These are phyloP conservation scores for Durio zibethinus DNA, from an alignment of 345 rosid species.

Conservation along the genomic window DNA sequence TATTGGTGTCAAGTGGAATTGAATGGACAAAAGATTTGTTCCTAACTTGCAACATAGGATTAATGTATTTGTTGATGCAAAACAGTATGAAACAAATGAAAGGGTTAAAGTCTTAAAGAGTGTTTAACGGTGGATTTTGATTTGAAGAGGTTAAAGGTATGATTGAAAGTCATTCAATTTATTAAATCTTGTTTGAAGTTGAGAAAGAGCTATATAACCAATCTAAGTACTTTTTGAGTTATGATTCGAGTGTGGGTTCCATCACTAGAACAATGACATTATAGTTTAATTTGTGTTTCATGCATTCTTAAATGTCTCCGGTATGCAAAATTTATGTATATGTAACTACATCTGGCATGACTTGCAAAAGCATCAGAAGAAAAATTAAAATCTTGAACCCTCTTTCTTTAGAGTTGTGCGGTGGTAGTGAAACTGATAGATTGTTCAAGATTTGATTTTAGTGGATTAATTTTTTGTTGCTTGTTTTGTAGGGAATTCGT, in stretches of 20 bases:
- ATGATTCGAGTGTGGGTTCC: neutral
- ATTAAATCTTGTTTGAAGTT: neutral
- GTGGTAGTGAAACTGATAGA: neutral
- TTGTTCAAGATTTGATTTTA: neutral
- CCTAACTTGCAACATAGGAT: neutral
- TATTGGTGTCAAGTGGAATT: neutral
- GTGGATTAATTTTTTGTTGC: neutral
- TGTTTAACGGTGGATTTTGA: neutral
- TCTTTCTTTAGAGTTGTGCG: neutral
- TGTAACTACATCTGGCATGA: neutral
- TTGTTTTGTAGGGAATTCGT: slow-evolving; percentile 72
- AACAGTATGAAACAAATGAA: neutral
- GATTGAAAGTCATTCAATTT: neutral
- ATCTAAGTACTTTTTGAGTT: neutral
- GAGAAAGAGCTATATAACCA: no score
- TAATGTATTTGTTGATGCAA: neutral
- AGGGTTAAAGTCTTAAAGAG: neutral
- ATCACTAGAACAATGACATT: neutral
- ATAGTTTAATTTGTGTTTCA: neutral
- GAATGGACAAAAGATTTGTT: neutral
- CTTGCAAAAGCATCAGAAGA: neutral
- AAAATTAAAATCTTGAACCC: no score
- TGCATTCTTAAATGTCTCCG: neutral
- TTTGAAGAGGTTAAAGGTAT: neutral
- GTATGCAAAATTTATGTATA: neutral